Conservation (phyloP, 495 filamentous ascomycete genomes). For the Talaromyces trachyspermus region DNA sequence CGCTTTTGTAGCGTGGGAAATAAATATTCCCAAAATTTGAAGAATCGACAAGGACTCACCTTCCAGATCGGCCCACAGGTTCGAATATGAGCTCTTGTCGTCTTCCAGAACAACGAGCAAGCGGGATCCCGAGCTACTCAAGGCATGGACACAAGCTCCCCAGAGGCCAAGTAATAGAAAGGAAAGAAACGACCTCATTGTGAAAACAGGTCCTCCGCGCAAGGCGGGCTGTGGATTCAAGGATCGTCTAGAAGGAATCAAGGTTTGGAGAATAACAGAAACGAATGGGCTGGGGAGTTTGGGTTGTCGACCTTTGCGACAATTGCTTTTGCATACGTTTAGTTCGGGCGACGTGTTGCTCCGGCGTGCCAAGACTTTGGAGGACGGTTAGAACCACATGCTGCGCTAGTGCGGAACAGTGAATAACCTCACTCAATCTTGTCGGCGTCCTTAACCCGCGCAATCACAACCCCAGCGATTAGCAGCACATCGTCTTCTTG, state of each 20-base stretch:
- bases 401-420: too few species aligned
- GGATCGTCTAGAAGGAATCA: slow-evolving; percentile 10
- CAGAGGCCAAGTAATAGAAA: slow-evolving; percentile 58
- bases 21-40: too few species aligned
- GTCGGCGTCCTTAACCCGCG: slow-evolving; percentile 6
- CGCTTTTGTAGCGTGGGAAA: too few species aligned
- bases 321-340: slow-evolving; percentile 13
- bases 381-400: too few species aligned
- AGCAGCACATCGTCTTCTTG: too few species aligned
- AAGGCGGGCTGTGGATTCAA: slow-evolving; percentile 19
- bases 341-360: slow-evolving; percentile 45
- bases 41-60: slow-evolving; percentile 53
- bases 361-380: slow-evolving; percentile 35
- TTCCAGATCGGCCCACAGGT: slow-evolving; percentile 74
- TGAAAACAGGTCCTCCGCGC: slow-evolving; percentile 33
- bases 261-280: slow-evolving; percentile 13
- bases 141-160: slow-evolving; percentile 54
- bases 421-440: slow-evolving; percentile 6
- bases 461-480: slow-evolving; percentile 14
- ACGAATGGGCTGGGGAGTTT: too few species aligned
- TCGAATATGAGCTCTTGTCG: slow-evolving; percentile 73
- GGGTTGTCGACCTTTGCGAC: slow-evolving; percentile 15
- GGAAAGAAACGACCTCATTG: slow-evolving; percentile 71
- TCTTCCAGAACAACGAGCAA: slow-evolving; percentile 86
- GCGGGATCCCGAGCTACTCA: slow-evolving; percentile 74